Evolutionary conservation across 257 asterid genomes (phyloP).

Genomic region (Nicotiana obtusifolia): DNA sequence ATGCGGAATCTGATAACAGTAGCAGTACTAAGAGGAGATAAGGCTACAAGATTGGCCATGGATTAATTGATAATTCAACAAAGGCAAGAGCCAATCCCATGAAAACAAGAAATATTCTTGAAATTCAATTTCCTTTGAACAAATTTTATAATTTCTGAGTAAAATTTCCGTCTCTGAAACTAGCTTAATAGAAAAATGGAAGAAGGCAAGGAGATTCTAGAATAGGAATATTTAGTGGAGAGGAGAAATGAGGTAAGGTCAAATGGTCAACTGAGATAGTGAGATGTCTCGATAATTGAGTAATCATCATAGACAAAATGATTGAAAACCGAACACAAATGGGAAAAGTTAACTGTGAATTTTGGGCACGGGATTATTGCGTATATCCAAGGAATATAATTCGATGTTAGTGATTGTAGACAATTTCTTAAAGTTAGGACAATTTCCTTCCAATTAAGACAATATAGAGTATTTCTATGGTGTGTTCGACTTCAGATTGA

Average conservation of each 20-base stretch:
- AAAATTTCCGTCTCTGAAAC: not conserved
- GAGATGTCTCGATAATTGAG: not conserved
- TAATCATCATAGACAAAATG: not conserved
- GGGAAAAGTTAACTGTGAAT: not conserved
- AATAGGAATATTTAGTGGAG: not conserved
- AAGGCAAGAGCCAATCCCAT: constrained; percentile 18
- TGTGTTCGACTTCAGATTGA: too few species aligned
- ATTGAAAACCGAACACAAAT: not conserved
- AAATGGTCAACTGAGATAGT: not conserved
- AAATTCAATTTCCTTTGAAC: not conserved
- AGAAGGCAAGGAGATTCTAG: not conserved
- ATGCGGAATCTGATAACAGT: constrained; percentile 28
- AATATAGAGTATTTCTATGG: too few species aligned
- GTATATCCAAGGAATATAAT: too few species aligned
- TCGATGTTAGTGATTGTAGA: too few species aligned
- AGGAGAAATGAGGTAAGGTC: not conserved
- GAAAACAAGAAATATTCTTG: constrained; percentile 5
- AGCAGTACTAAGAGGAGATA: constrained; percentile 3
- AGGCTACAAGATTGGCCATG: constrained; percentile 27
- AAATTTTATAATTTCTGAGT: not conserved
- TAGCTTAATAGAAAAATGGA: not conserved
- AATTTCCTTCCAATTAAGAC: too few species aligned
- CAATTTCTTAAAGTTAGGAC: too few species aligned
- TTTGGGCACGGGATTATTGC: not conserved
- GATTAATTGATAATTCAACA: not conserved